Evolutionary conservation across 371 early-diverging fungal species (phyloP).

Genomic region (Rhizopus delemar): DNA sequence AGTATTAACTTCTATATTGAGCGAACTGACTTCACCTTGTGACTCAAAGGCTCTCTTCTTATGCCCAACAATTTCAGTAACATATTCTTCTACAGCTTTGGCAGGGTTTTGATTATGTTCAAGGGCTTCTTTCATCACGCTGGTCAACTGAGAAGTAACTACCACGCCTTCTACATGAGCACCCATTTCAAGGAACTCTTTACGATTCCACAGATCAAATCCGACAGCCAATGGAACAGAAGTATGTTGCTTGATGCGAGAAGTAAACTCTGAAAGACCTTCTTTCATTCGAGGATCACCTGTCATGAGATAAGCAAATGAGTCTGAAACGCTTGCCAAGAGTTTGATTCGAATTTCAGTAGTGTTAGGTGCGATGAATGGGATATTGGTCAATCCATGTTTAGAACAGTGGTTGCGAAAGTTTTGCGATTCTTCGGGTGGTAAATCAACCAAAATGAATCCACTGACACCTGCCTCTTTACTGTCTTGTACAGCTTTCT

Average conservation of each 20-base stretch:
- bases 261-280: slow-evolving; percentile 72
- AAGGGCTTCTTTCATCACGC: slow-evolving; percentile 67
- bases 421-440: slow-evolving; percentile 92
- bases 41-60: slow-evolving; percentile 29
- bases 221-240: slow-evolving; percentile 91
- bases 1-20: slow-evolving; percentile 40
- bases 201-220: slow-evolving; percentile 90
- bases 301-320: slow-evolving; percentile 93
- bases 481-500: slow-evolving; percentile 78
- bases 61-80: slow-evolving; percentile 64
- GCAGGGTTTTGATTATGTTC: slow-evolving; percentile 49
- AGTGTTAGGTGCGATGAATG: slow-evolving; percentile 93
- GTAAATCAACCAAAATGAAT: slow-evolving; percentile 96
- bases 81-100: slow-evolving; percentile 59
- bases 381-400: slow-evolving; percentile 86
- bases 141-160: slow-evolving; percentile 89
- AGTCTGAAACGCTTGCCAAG: slow-evolving; percentile 79
- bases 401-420: slow-evolving; percentile 78
- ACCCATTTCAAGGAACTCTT: slow-evolving; percentile 87
- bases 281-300: slow-evolving; percentile 88
- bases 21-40: slow-evolving; percentile 27
- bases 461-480: slow-evolving; percentile 86
- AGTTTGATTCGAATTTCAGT: slow-evolving; percentile 79
- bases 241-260: slow-evolving; percentile 77
- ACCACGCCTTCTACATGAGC: slow-evolving; percentile 91